Evolutionary conservation across 2,329 filamentous ascomycete genomes (phyloP).

Genomic region (Aureobasidium musti): DNA sequence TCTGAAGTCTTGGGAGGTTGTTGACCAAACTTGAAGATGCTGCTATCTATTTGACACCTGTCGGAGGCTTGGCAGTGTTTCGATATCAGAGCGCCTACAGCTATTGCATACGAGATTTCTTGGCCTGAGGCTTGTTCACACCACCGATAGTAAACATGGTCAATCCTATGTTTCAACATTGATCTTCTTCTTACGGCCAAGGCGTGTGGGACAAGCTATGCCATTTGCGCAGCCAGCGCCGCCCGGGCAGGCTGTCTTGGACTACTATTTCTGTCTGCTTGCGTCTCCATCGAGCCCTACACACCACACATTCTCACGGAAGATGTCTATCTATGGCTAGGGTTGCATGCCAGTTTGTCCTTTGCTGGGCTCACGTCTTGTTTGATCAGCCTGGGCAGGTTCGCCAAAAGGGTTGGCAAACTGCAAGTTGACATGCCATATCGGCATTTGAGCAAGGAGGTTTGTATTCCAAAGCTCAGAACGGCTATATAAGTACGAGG

Average conservation of each 20-base stretch:
- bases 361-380: background rate
- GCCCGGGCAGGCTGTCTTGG: background rate
- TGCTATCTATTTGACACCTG: background rate
- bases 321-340: background rate
- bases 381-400: constrained; percentile 2
- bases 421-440: background rate
- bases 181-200: background rate
- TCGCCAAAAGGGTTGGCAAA: constrained; percentile 1
- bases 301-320: background rate
- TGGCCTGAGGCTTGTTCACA: background rate
- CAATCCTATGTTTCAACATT: background rate
- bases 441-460: background rate
- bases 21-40: background rate
- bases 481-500: background rate
- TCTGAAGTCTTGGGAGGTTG: background rate
- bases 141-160: background rate
- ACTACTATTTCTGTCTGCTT: background rate
- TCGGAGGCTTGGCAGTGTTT: background rate
- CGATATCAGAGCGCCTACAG: constrained; percentile 4
- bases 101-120: background rate
- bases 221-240: background rate
- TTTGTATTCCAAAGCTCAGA: background rate
- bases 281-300: background rate
- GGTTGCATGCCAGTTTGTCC: background rate
- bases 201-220: background rate